Evolutionary conservation across 2,329 filamentous ascomycete species (phyloP).

Genomic region (Alternaria sp.): DNA sequence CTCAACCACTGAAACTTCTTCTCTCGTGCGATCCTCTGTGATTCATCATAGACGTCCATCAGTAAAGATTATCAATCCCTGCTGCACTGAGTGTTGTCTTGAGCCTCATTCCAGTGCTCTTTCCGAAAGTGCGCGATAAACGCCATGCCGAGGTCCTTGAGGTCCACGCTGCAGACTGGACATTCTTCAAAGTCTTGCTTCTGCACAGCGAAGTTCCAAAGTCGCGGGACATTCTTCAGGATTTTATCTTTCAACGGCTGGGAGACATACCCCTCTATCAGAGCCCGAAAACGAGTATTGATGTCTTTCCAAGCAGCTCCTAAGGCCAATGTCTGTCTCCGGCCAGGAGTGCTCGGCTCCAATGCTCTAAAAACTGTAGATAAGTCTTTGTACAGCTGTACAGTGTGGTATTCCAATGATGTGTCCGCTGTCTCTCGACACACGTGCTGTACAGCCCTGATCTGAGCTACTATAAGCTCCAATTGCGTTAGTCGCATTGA

Average conservation of each 20-base stretch:
- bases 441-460: neutral
- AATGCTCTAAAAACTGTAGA: neutral
- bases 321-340: neutral
- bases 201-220: neutral
- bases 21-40: neutral
- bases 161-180: neutral
- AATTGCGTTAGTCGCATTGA: neutral
- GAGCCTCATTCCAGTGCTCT: neutral
- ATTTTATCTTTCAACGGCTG: neutral
- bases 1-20: neutral
- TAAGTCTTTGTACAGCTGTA: slow-evolving; percentile 2
- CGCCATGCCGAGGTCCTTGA: neutral
- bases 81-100: neutral
- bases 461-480: neutral
- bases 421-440: neutral
- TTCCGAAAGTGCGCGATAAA: neutral
- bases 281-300: neutral
- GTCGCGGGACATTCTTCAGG: neutral
- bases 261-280: neutral
- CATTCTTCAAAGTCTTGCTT: neutral
- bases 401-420: neutral
- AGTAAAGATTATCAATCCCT: neutral
- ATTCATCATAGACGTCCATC: neutral
- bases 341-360: neutral
- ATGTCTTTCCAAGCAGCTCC: neutral